Evolutionary conservation across 495 filamentous ascomycete genomes (phyloP), one percentile per base, ranked within the genome.

Genomic region (Neurospora discreta): DNA sequence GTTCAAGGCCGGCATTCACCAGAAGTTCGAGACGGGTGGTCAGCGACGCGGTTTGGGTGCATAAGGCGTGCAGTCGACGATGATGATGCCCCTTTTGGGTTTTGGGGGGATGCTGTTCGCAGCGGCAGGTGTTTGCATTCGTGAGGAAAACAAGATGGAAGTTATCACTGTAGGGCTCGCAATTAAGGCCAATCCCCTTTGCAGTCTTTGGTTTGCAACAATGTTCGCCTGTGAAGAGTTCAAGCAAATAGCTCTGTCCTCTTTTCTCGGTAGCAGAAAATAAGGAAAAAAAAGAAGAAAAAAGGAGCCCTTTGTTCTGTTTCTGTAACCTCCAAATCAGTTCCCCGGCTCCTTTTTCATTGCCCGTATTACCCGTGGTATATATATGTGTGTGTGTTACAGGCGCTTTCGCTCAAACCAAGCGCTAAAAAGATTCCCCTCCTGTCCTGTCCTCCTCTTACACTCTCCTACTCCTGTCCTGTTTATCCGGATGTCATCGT

Each of bases 11-110:
- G 85, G 88, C n/a, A 86, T 89, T 73, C 82, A 80, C 71, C 84
- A 87, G 81, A 90, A 89, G 80, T 82, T 85, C 39, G 87, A 87
- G 69, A 76, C 79, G 3, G 82, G 82, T 11, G 81, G 81, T 1
- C 85, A 87, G 74, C 82, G 82, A 72, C 82, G 80, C 44, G 88
- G 88, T 0, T 79, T 90, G 43, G 88, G 88, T 69, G 86, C 85
- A 43, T 89, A 72, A 75, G 11, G 18, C 3, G n/a, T 20, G 46
- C 46, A 11, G 20, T 58, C n/a, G 43, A 46, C 9, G 43, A 46
- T 46, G n/a, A 46, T 10, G 42, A 2, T 38, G 38, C 38, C 18
- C 18, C 42, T n/a, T 5, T 38, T 38, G 38, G 38, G 38, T 5
- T 38, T 5, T 7, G 38, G 38, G 42, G 42, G 7, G 40, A 16